Evolutionary conservation across 768 basidiomycete species (phyloP).

Genomic region (Calocybe cyanea): DNA sequence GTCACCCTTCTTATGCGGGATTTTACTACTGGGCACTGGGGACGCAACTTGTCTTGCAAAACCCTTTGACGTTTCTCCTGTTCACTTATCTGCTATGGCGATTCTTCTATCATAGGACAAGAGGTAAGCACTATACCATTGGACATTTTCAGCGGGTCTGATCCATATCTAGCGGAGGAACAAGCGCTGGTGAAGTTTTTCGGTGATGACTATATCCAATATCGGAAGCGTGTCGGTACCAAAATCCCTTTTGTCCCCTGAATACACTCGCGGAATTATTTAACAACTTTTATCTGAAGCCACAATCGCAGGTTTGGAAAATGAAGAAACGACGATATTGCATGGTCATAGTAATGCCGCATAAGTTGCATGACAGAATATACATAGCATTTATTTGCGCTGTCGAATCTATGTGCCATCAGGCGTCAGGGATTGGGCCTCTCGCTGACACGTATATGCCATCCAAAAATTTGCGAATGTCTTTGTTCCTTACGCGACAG

Average conservation of each 20-base stretch:
- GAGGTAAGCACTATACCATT: constrained; percentile 49
- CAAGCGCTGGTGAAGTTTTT: constrained; percentile 79
- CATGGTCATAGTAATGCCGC: no score
- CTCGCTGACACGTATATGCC: constrained; percentile 89
- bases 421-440: constrained; percentile 46
- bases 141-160: not conserved
- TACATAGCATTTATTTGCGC: constrained; percentile 8
- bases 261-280: not conserved
- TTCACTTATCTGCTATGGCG: constrained; percentile 72
- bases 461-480: constrained; percentile 98
- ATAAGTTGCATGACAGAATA: constrained; percentile 5
- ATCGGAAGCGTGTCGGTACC: constrained; percentile 76
- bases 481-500: constrained; percentile 98
- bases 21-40: constrained; percentile 99
- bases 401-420: constrained; percentile 28
- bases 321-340: no score
- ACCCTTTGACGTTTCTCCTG: constrained; percentile 65
- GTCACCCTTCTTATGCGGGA: constrained; percentile 95
- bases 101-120: constrained; percentile 82
- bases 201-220: constrained; percentile 79
- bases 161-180: constrained; percentile 67
- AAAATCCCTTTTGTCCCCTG: constrained; percentile 83
- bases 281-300: no score
- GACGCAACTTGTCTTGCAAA: constrained; percentile 89
- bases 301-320: no score